Base-by-base conservation (phyloP, 805 yeast genomes). In the Candida wancherniae region DNA sequence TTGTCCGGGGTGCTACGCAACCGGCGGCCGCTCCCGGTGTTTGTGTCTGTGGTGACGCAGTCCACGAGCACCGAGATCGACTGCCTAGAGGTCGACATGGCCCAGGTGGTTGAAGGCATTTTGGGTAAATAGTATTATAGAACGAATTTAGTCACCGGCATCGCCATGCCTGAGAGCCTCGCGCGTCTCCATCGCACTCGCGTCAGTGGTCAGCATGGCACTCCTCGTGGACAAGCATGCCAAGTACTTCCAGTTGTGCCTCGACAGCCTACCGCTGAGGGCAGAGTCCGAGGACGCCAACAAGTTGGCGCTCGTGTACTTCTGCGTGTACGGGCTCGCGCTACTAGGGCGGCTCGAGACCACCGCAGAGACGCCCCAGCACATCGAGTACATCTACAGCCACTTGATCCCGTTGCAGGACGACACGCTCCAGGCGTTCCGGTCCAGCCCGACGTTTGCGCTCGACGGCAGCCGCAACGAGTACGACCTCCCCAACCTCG, bases 281-380 rank as follows among this genome's bases (percentile, higher is more conserved):
- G 68, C 64, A 13, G 80, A 83, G 43, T 46, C 70, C 0, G 79
- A 80, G 36, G 95, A 84, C 46, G 70, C 84, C 5, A 81, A 80
- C 45, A 75, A 72, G 40, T 48, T 85, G 28, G 75, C 90, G 4
- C 54, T 87, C n/a, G 61, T 79, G 3, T 84, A 78, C 51, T 85
- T 85, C 50, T 69, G 84, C 24, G 48, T 86, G 1, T 66, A 73
- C 19, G 88, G 87, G 0, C 60, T 80, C 9, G 73, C 66, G 16
- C 40, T 80, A 9, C 36, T 73, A n/a, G 56, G 58, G 3, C 44
- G 42, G 21, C 48, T 73, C 17, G 37, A 58, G 33, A 51, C 62
- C 39, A 25, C 49, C 3, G 29, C 35, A 9, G 34, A 45, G 12
- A 26, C 28, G 7, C 29, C 30, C 2, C 39, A 48, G 13, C 61